Base-by-base conservation (phyloP, 2,329 filamentous ascomycete genomes). In the Fusarium avenaceum region DNA sequence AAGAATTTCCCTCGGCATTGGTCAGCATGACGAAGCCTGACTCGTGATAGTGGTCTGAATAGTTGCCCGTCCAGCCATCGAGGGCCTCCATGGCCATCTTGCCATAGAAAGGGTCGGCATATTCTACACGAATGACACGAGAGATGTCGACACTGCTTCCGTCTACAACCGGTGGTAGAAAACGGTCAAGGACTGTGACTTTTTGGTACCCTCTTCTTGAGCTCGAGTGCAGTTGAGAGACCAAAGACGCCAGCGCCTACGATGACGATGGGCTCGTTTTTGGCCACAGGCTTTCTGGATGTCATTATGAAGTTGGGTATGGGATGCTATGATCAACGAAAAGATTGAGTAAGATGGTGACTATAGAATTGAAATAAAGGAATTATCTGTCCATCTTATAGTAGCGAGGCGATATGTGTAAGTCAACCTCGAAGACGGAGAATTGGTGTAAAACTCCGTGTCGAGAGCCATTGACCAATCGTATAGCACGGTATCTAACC, bases 101-200 rank as follows among this genome's bases (percentile, higher is more conserved):
- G 6, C 87, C 83, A 72, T 93, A 93, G 15, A 86, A 81, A 0
- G 83, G 77, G 67, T 89, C 85, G 14, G 88, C 87, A 71, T 93
- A 93, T 78, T 93, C 90, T 44, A 78, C 70, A 7, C 80, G 77
- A 43, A 82, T 76, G 57, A 81, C 76, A 19, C 80, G 78, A 7
- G 80, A 81, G 19, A 79, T 75, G 58, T 82, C 80, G n/a, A 80
- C 78, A 44, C 78, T 80, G 56, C 80, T 79, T 28, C 77, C 77
- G 14, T 81, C 78, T 4, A 73, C 67, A 3, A 77, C 76, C 0
- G 80, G 79, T 6, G 80, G 79, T 0, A 77, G 65, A 49, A 74
- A 75, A 6, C 77, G 75, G 59, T 87, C 84, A 4, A 84, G 77
- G 7, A 86, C 80, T 7, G 82, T 82, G 56, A 86, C 78, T 55